Evolutionary conservation across 2,329 filamentous ascomycete genomes (phyloP), one percentile per base, ranked within the genome.

Genomic region (Colletotrichum endophyticum): DNA sequence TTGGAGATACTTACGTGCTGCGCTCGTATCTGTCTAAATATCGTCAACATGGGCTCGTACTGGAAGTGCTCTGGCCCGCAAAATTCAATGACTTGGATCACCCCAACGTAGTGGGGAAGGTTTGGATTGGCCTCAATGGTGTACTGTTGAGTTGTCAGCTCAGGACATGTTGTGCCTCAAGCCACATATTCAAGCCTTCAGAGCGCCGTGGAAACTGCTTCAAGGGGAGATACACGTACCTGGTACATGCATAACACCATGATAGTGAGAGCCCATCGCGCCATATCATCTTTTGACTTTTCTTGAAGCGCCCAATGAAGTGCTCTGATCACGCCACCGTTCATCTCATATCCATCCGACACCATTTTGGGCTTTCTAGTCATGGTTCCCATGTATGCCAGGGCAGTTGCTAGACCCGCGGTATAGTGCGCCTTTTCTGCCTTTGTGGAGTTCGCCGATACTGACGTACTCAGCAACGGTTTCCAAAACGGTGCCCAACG

Each of bases 401-500:
- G 22, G 5, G 69, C 73, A 15, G 63, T 75, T 16, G 73, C 73
- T 22, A 75, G 30, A 2, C 49, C 64, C 2, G 39, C 73, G 2
- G 53, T 39, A 4, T 75, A 75, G 3, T 72, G 68, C 7, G 62
- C 67, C 28, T 32, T 73, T 25, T 56, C 59, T 15, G 34, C 67
- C 5, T 59, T 44, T 16, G 73, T 30, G 27, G 15, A 30, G n/a
- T n/a, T 44, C 22, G 27, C 73, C 3, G 22, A 22, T 28, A 68
- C 22, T 1, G 27, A 49, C 34, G 27, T 67, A 1, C 62, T 70
- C 11, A 75, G 36, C 12, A 75, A 22, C 13, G 73, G 69, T 30
- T 63, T 66, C 73, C 73, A 75, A 27, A 75, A 75, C 13, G 61
- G 69, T 4, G 69, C 69, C 73, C 69, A 75, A 8, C 62, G 49